Conservation (phyloP, 2,329 filamentous ascomycete genomes). For the Monosporascus sp. region DNA sequence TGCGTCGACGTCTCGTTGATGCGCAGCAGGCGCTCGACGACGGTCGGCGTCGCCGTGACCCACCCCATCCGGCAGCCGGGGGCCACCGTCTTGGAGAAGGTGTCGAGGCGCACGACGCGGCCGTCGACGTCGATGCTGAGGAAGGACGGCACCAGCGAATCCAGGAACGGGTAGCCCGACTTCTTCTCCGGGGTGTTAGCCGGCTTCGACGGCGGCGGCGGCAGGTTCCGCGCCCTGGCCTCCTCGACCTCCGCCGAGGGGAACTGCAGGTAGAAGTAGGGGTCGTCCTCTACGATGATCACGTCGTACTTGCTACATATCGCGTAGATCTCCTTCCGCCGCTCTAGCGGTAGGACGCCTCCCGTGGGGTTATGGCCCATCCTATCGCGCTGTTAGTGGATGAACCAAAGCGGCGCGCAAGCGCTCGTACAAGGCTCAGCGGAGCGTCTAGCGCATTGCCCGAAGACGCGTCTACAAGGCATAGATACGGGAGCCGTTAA, state of each 20-base stretch:
- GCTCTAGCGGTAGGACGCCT: conserved; percentile 64
- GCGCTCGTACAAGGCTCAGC: no score
- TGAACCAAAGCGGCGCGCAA: no score
- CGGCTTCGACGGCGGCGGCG: conserved; percentile 25
- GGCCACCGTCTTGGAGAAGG: conserved; percentile 88
- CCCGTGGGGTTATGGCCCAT: conserved; percentile 88
- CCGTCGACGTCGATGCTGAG: conserved; percentile 78
- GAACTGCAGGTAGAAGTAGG: conserved; percentile 93
- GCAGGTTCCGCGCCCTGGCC: conserved; percentile 41
- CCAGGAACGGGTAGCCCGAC: conserved; percentile 71
- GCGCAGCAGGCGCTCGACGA: conserved; percentile 68
- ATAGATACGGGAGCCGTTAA: conserved; percentile 16
- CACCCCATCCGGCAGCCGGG: conserved; percentile 87
- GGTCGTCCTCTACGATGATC: conserved; percentile 89
- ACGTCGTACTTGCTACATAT: conserved; percentile 81
- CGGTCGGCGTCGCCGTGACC: conserved; percentile 76
- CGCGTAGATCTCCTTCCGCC: conserved; percentile 73
- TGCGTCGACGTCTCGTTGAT: conserved; percentile 76
- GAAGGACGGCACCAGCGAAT: conserved; percentile 78
- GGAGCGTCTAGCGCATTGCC: no score
- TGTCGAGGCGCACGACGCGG: conserved; percentile 83
- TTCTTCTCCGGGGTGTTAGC: conserved; percentile 28
- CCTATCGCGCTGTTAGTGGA: conserved; percentile 30
- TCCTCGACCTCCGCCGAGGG: conserved; percentile 58
- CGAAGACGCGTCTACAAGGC: no score